Evolutionary conservation across 495 filamentous ascomycete genomes (phyloP).

Genomic region (Xylaria scruposa): DNA sequence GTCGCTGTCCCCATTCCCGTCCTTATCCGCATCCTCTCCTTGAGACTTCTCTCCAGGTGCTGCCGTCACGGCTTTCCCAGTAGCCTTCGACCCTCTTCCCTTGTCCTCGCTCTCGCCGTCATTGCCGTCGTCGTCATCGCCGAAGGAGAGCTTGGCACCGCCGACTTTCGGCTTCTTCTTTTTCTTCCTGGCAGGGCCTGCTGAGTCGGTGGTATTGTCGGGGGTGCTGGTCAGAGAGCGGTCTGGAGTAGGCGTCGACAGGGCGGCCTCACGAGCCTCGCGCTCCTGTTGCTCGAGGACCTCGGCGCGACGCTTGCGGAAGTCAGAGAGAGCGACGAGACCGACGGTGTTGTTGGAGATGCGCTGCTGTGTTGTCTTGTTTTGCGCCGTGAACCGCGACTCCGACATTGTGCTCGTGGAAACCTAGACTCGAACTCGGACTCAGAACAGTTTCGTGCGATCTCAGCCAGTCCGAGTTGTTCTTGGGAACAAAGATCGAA

Average conservation of each 20-base stretch:
- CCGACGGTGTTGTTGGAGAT: constrained; percentile 92
- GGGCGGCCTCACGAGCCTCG: constrained; percentile 71
- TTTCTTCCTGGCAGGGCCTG: constrained; percentile 49
- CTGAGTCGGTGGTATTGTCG: constrained; percentile 37
- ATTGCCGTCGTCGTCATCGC: constrained; percentile 34
- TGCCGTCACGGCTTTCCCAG: not conserved
- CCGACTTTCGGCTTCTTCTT: constrained; percentile 38
- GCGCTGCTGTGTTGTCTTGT: constrained; percentile 84
- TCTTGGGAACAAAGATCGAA: not conserved
- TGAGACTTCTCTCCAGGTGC: constrained; percentile 27
- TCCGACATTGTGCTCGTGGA: constrained; percentile 26
- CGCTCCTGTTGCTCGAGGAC: constrained; percentile 89
- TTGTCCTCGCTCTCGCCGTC: constrained; percentile 17
- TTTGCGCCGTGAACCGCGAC: constrained; percentile 78
- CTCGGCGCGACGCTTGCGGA: constrained; percentile 95
- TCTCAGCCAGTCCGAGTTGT: not conserved
- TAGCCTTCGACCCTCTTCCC: not conserved
- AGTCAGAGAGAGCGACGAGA: constrained; percentile 89
- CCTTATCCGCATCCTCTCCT: constrained; percentile 62
- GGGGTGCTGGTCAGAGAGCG: constrained; percentile 50
- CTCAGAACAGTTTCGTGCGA: not conserved
- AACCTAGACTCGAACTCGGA: not conserved
- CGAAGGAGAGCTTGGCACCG: constrained; percentile 51
- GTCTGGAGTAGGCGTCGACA: constrained; percentile 46
- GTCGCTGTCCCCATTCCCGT: constrained; percentile 59